A percentile compares a stretch with the other conserved stretches of the same genome.
Conservation (phyloP, 1,284 basidiomycete genomes). For the Ceratorhiza oryzae-sativae region DNA sequence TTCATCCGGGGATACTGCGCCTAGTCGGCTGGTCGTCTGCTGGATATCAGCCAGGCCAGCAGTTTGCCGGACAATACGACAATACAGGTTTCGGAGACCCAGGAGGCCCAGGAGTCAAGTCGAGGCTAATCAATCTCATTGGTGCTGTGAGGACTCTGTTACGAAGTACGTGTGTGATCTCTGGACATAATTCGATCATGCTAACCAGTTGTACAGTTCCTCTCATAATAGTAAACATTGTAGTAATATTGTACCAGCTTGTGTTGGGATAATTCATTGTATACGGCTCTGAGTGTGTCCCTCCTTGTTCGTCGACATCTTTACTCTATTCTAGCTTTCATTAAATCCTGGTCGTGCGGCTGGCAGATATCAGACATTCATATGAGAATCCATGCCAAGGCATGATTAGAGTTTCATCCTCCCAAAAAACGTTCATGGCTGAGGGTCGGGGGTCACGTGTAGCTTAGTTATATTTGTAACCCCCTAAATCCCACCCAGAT, state of each 20-base stretch:
- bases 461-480: background rate
- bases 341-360: too few relatives aligned
- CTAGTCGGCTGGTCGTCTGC: conserved; percentile 92
- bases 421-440: background rate
- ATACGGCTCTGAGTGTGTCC: too few relatives aligned
- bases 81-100: conserved; percentile 61
- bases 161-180: conserved; percentile 72
- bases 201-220: conserved; percentile 67
- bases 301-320: background rate
- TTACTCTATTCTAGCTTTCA: background rate
- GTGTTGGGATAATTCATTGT: conserved; percentile 58
- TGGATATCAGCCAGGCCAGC: conserved; percentile 48
- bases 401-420: background rate
- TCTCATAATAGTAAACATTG: conserved; percentile 80
- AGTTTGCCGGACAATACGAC: conserved; percentile 54
- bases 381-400: background rate
- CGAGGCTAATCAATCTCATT: conserved; percentile 88
- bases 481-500: conserved; percentile 4
- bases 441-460: conserved; percentile 13
- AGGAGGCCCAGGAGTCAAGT: conserved; percentile 78
- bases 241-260: conserved; percentile 84
- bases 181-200: background rate
- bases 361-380: background rate
- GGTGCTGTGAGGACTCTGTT: conserved; percentile 92
- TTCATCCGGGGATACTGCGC: conserved; percentile 38